Conservation (phyloP, 192 early-diverging fungal species). For the Podila epigama region DNA sequence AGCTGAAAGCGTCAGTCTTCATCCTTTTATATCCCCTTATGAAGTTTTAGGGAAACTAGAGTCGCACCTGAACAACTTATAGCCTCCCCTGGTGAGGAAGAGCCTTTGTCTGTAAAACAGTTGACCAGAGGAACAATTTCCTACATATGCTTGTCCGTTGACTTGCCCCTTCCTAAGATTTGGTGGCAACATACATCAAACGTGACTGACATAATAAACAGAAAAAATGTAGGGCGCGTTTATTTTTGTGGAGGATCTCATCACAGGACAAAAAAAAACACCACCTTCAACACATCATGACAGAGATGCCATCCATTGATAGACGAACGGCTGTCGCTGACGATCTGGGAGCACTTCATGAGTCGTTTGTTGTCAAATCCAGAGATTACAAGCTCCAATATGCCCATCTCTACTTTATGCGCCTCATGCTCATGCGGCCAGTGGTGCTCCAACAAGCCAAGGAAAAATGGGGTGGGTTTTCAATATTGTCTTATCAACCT, state of each 20-base stretch:
- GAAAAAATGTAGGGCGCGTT: not conserved
- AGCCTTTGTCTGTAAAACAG: no score
- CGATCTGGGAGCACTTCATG: conserved; percentile 21
- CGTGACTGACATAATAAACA: no score
- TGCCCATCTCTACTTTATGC: conserved; percentile 83
- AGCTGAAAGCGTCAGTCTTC: no score
- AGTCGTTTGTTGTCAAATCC: conserved; percentile 65
- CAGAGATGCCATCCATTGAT: conserved; percentile 10
- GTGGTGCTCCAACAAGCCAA: conserved; percentile 64
- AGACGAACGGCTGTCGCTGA: conserved; percentile 31
- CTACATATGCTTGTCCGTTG: no score
- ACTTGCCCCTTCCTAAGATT: no score
- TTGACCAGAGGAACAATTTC: no score
- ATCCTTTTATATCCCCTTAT: no score
- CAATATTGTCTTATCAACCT: no score
- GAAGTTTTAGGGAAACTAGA: no score
- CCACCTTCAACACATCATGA: conserved; percentile 6
- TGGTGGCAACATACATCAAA: no score
- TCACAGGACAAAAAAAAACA: not conserved
- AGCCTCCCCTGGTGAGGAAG: no score
- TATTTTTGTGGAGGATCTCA: not conserved
- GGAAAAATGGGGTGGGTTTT: conserved; percentile 61
- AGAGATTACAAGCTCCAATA: conserved; percentile 83
- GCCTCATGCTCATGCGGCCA: conserved; percentile 71
- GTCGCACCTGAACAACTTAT: no score